Evolutionary conservation across 2,329 filamentous ascomycete species (phyloP).

Genomic region (Ophiocordyceps camponoti-rufipedis): DNA sequence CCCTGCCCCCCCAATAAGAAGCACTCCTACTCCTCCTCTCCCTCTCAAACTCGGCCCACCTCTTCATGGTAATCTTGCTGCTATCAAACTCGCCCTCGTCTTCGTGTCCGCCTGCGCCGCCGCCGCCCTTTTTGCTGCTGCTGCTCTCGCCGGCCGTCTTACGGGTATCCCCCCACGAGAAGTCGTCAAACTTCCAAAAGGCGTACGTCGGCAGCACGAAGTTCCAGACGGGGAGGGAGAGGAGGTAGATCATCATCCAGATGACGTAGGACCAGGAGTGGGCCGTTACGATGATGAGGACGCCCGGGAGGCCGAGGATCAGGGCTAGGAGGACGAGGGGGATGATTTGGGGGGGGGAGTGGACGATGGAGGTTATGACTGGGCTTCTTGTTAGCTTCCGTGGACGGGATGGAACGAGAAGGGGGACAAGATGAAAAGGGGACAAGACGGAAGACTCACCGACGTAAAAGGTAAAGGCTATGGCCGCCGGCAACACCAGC

Average conservation of each 20-base stretch:
- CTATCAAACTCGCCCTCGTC: conserved; percentile 94
- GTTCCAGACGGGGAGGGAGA: conserved; percentile 93
- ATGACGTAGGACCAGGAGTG: conserved; percentile 81
- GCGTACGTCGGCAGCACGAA: conserved; percentile 86
- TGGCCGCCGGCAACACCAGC: conserved; percentile 84
- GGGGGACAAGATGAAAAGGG: background rate
- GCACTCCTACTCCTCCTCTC: conserved; percentile 32
- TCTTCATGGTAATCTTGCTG: conserved; percentile 98
- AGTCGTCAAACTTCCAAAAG: conserved; percentile 99
- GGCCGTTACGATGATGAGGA: conserved; percentile 84
- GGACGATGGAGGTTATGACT: conserved; percentile 77
- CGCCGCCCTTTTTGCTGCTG: conserved; percentile 64
- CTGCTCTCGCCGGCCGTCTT: conserved; percentile 84
- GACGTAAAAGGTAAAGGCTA: conserved; percentile 92
- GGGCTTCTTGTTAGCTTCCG: conserved; percentile 1
- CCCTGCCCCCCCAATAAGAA: conserved; percentile 30
- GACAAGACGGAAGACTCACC: conserved; percentile 47
- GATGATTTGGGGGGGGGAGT: conserved; percentile 63
- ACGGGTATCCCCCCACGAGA: conserved; percentile 95
- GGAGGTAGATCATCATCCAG: conserved; percentile 94
- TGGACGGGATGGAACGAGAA: background rate
- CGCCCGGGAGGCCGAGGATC: conserved; percentile 81
- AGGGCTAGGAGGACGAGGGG: conserved; percentile 75
- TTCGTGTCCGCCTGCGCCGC: conserved; percentile 30
- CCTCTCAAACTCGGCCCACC: conserved; percentile 90